Conservation (phyloP, 345 rosid species). For the Xanthoceras sorbifolium region DNA sequence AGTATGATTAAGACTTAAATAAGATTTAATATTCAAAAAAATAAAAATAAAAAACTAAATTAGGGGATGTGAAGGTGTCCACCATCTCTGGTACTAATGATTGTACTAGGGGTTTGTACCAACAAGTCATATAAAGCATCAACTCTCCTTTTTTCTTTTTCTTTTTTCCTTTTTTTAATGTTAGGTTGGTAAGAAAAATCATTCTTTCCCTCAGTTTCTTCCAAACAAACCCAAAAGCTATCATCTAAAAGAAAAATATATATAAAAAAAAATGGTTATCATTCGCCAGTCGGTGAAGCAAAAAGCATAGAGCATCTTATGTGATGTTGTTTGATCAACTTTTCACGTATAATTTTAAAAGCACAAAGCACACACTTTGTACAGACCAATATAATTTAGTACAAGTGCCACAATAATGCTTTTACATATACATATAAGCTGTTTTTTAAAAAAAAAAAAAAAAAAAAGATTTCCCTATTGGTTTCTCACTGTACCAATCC, state of each 20-base stretch:
- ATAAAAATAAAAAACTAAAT: too few relatives aligned
- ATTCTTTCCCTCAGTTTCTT: not conserved
- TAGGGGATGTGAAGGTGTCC: not conserved
- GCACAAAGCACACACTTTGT: not conserved
- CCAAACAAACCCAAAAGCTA: not conserved
- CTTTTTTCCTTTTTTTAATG: not conserved
- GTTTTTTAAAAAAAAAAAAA: too few relatives aligned
- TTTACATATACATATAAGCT: not conserved
- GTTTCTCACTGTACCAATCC: not conserved
- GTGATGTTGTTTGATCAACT: not conserved
- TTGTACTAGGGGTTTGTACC: not conserved
- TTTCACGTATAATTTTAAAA: not conserved
- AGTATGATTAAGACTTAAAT: too few relatives aligned
- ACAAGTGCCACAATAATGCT: not conserved
- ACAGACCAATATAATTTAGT: not conserved
- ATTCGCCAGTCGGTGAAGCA: not conserved
- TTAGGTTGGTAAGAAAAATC: not conserved
- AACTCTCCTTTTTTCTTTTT: not conserved
- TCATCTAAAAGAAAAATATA: not conserved
- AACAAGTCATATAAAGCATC: not conserved
- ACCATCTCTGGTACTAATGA: not conserved
- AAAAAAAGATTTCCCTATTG: not conserved
- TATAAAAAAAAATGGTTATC: not conserved
- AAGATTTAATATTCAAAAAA: too few relatives aligned
- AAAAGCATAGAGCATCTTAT: not conserved